These are phyloP conservation scores for Plenodomus lindquistii DNA, from an alignment of 2,329 filamentous ascomycete genomes.

Conservation along the genomic window DNA sequence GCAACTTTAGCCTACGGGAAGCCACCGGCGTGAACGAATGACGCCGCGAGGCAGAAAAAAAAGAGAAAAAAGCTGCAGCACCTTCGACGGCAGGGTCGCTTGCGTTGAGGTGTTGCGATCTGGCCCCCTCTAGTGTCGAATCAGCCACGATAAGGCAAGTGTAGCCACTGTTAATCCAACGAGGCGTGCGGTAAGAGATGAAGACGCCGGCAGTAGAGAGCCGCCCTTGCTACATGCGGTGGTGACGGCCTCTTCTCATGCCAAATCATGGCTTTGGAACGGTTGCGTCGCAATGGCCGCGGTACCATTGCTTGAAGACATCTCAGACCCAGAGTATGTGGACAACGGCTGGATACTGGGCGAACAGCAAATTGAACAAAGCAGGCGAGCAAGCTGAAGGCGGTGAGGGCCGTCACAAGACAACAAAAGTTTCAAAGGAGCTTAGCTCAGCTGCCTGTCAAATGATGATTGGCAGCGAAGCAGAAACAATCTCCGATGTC, in stretches of 20 bases:
- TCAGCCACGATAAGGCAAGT: constrained; percentile 21
- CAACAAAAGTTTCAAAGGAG: constrained; percentile 17
- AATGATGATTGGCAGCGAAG: constrained; percentile 34
- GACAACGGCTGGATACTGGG: constrained; percentile 6
- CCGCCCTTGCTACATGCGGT: constrained; percentile 26
- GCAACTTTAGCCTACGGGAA: constrained; percentile 41
- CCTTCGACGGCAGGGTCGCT: constrained; percentile 29
- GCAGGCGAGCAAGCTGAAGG: constrained; percentile 2
- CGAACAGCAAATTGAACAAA: too few relatives aligned
- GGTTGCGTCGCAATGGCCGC: background rate
- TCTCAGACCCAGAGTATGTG: constrained; percentile 13
- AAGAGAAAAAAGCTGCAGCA: constrained; percentile 36
- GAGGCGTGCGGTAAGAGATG: constrained; percentile 5
- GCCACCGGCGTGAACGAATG: constrained; percentile 41
- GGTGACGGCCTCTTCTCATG: constrained; percentile 16
- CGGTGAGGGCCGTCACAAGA: constrained; percentile 33
- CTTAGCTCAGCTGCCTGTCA: constrained; percentile 13
- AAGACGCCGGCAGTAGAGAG: constrained; percentile 24
- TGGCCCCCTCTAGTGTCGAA: constrained; percentile 23
- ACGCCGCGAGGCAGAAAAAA: constrained; percentile 30
- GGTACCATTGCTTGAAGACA: background rate
- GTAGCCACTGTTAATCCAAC: constrained; percentile 28
- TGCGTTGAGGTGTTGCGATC: constrained; percentile 22
- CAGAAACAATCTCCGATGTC: constrained; percentile 34
- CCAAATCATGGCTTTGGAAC: constrained; percentile 3